Percentiles rank a stretch among this genome's conserved stretches.
These are phyloP conservation scores for Adansonia grandidieri DNA, from an alignment of 441 rosid species.

Conservation along the genomic window DNA sequence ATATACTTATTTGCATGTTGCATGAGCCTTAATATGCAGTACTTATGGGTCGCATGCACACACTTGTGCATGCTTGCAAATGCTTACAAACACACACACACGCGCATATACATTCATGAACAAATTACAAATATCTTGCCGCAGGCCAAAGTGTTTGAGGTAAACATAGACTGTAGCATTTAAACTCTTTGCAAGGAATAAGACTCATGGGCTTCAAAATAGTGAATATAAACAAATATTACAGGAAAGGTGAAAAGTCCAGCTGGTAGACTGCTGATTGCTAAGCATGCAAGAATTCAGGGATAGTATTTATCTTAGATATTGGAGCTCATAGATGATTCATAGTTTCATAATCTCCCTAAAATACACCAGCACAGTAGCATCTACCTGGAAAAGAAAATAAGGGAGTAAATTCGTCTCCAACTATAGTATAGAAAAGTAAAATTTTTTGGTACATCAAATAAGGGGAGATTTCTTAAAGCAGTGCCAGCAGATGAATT, in stretches of 20 bases:
- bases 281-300: not conserved
- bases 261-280: not conserved
- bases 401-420: not conserved
- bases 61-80: slow-evolving; percentile 1
- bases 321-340: not conserved
- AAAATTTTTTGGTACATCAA: not conserved
- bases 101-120: not conserved
- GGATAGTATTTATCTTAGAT: slow-evolving; percentile 8
- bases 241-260: not conserved
- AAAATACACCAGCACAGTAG: not conserved
- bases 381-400: slow-evolving; percentile 10
- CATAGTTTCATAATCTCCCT: slow-evolving; percentile 3
- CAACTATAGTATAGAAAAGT: not conserved
- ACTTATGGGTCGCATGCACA: slow-evolving; percentile 1
- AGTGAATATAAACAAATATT: not conserved
- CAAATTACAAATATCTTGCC: not conserved
- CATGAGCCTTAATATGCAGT: not conserved
- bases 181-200: not conserved
- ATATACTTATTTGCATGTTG: not conserved
- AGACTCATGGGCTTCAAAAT: not conserved
- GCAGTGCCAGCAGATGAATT: not conserved
- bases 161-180: not conserved
- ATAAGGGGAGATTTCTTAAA: not conserved
- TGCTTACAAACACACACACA: not conserved
- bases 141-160: slow-evolving; percentile 1